Percentiles rank a stretch among this genome's conserved stretches.
Conservation (phyloP, 345 rosid genomes). For the Geranium rotundifolium region DNA sequence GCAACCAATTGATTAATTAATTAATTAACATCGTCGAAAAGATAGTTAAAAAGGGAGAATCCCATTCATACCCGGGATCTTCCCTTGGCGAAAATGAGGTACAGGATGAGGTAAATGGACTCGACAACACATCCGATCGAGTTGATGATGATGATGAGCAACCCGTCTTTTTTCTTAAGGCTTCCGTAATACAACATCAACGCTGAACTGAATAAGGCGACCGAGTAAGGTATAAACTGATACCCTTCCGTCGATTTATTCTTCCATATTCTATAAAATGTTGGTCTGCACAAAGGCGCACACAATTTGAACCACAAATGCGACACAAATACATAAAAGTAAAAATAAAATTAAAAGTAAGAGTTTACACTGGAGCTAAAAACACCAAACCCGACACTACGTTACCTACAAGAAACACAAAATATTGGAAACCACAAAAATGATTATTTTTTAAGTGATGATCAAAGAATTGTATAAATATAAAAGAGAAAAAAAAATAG, state of each 20-base stretch:
- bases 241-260: conserved; percentile 32
- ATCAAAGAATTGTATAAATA: too few species aligned
- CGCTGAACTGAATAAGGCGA: conserved; percentile 28
- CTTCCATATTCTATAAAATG: conserved; percentile 18
- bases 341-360: too few species aligned
- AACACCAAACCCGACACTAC: not conserved
- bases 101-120: conserved; percentile 16
- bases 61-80: conserved; percentile 15
- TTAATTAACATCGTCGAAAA: too few species aligned
- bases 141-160: conserved; percentile 23
- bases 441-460: too few species aligned
- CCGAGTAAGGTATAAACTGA: conserved; percentile 27
- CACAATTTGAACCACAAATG: too few species aligned
- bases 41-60: too few species aligned
- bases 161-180: conserved; percentile 14
- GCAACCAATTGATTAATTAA: too few species aligned
- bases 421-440: too few species aligned
- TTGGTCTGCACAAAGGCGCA: conserved; percentile 20
- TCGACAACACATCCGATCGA: conserved; percentile 19
- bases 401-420: not conserved
- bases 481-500: too few species aligned
- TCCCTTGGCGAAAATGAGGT: conserved; percentile 24
- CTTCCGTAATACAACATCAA: conserved; percentile 23
- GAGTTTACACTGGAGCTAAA: not conserved
- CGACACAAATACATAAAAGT: too few species aligned